A percentile compares a stretch with the other conserved stretches of the same genome.
These are phyloP conservation scores for Cornus kousa DNA, from an alignment of 148 eudicot species.

Conservation along the genomic window DNA sequence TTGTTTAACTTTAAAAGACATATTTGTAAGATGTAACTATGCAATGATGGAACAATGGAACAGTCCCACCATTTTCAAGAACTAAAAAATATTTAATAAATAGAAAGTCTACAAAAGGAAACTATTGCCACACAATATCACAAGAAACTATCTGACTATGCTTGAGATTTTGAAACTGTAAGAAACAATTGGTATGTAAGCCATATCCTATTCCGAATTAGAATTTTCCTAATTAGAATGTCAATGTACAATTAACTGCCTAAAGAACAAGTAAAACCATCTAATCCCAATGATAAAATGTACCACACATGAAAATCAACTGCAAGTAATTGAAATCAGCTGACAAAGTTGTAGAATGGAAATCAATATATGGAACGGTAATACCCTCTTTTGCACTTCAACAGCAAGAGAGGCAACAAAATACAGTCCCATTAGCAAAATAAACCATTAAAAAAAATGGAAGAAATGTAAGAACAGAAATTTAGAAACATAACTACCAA, in stretches of 20 bases:
- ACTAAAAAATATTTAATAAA: not conserved
- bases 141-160: too few relatives aligned
- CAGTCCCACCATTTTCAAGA: not conserved
- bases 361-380: constrained; percentile 10
- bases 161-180: too few relatives aligned
- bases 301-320: constrained; percentile 26
- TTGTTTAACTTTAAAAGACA: not conserved
- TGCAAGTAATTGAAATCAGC: constrained; percentile 5
- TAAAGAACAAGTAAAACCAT: too few relatives aligned
- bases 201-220: too few relatives aligned
- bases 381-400: constrained; percentile 13
- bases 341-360: constrained; percentile 20
- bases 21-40: not conserved
- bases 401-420: constrained; percentile 12
- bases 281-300: not conserved
- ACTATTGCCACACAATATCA: not conserved
- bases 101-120: not conserved
- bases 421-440: constrained; percentile 2
- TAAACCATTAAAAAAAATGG: not conserved
- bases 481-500: not conserved
- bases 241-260: not conserved
- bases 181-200: too few relatives aligned
- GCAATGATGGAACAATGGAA: not conserved
- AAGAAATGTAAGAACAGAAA: not conserved
- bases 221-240: not conserved